Conservation (phyloP, 805 yeast species). For the Zygosaccharomyces kombuchaensis region DNA sequence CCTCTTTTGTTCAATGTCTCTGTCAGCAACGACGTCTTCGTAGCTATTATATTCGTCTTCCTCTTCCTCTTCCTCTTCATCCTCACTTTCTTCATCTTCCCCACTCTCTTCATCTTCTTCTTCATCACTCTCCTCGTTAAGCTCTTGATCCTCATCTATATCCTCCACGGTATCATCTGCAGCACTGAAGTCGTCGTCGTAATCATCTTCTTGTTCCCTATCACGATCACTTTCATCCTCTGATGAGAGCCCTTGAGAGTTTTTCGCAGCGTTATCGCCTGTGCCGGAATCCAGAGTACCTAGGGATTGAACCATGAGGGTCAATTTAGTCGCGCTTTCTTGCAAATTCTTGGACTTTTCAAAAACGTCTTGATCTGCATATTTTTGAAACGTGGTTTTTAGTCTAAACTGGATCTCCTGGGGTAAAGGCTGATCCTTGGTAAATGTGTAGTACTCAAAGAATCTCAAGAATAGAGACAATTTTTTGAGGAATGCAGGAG, state of each 20-base stretch:
- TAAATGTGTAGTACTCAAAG: constrained; percentile 66
- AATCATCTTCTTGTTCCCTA: constrained; percentile 25
- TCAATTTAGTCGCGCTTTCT: constrained; percentile 43
- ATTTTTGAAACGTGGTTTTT: constrained; percentile 39
- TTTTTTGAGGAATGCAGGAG: constrained; percentile 23
- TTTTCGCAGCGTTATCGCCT: not conserved
- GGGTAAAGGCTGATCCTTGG: constrained; percentile 61
- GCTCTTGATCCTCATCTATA: constrained; percentile 23
- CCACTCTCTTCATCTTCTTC: constrained; percentile 29
- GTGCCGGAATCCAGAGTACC: not conserved
- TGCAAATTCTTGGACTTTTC: constrained; percentile 36
- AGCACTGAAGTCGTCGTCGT: constrained; percentile 32
- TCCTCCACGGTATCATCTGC: constrained; percentile 25
- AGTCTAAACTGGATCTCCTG: constrained; percentile 55
- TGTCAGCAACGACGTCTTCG: constrained; percentile 29
- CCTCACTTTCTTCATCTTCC: constrained; percentile 13
- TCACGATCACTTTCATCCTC: constrained; percentile 16
- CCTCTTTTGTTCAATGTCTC: constrained; percentile 32
- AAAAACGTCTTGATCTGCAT: constrained; percentile 31
- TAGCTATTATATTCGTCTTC: constrained; percentile 26
- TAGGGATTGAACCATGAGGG: constrained; percentile 2
- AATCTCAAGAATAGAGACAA: constrained; percentile 46
- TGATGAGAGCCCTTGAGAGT: not conserved
- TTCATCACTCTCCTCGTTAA: constrained; percentile 24
- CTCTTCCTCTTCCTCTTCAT: constrained; percentile 16